Conservation (phyloP, 2,329 filamentous ascomycete genomes). For the Dichotomopilus funicola region DNA sequence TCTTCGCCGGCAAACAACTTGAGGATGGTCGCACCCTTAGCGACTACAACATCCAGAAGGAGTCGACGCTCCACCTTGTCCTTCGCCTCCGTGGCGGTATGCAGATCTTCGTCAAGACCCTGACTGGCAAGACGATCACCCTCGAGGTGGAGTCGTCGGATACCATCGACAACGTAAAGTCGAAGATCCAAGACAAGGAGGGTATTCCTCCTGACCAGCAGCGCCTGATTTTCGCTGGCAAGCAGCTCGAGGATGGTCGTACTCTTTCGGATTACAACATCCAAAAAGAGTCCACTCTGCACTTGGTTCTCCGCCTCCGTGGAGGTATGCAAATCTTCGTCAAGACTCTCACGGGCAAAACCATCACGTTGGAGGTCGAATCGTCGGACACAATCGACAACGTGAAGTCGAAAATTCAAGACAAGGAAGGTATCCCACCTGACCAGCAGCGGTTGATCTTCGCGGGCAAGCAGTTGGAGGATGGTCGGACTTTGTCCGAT, state of each 20-base stretch:
- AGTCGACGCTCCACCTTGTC: constrained; percentile 67
- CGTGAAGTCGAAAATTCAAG: constrained; percentile 88
- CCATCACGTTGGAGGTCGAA: constrained; percentile 68
- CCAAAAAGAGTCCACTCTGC: constrained; percentile 84
- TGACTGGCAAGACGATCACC: constrained; percentile 90
- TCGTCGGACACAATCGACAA: constrained; percentile 68
- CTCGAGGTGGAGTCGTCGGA: too few species aligned
- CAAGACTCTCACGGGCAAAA: constrained; percentile 86
- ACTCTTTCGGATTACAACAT: constrained; percentile 93
- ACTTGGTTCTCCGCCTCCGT: constrained; percentile 79
- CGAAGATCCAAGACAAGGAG: constrained; percentile 78
- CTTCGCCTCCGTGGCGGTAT: constrained; percentile 63
- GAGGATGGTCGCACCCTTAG: constrained; percentile 47
- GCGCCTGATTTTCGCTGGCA: constrained; percentile 91
- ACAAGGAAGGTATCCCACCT: constrained; percentile 88
- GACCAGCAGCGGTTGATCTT: constrained; percentile 94
- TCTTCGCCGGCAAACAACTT: constrained; percentile 59
- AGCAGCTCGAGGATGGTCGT: constrained; percentile 92
- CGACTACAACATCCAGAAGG: constrained; percentile 54
- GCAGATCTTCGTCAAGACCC: constrained; percentile 73
- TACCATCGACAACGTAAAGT: too few species aligned
- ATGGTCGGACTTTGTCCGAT: constrained; percentile 82
- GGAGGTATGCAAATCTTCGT: constrained; percentile 89
- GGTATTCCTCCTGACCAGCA: constrained; percentile 95
- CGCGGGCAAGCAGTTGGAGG: constrained; percentile 87